Percentiles rank a stretch among this genome's conserved stretches.
Conservation (phyloP, 1,139 yeast genomes). For the Taphrina betulina region DNA sequence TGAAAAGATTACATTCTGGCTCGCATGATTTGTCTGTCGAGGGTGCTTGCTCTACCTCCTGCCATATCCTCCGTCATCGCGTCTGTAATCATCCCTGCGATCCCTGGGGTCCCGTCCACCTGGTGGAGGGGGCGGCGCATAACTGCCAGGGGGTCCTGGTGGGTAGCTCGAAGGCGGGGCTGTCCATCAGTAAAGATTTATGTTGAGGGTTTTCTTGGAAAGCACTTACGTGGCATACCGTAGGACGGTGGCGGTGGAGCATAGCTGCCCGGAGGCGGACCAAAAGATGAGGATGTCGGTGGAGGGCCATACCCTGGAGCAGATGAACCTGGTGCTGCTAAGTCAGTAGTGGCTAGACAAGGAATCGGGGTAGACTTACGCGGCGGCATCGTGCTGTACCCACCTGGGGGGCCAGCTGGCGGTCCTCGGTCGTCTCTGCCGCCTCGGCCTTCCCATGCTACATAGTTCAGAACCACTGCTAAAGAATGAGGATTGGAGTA, state of each 20-base stretch:
- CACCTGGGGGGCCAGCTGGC: slow-evolving; percentile 15
- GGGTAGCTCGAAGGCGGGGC: slow-evolving; percentile 26
- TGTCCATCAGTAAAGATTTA: no score
- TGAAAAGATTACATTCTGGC: neutral
- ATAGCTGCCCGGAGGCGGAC: slow-evolving; percentile 30
- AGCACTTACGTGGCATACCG: slow-evolving; percentile 32
- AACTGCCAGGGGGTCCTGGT: slow-evolving; percentile 13
- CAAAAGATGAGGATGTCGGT: slow-evolving; percentile 28
- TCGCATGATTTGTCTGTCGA: no score
- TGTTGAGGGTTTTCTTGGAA: no score
- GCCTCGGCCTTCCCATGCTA: slow-evolving; percentile 26
- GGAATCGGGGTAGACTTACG: no score
- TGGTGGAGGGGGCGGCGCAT: slow-evolving; percentile 19
- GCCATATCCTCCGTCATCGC: slow-evolving; percentile 19
- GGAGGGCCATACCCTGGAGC: slow-evolving; percentile 33
- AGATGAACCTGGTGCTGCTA: slow-evolving; percentile 25
- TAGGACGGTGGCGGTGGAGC: slow-evolving; percentile 36
- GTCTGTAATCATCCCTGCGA: slow-evolving; percentile 13
- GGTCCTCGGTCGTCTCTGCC: slow-evolving; percentile 16
- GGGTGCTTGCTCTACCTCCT: slow-evolving; percentile 1
- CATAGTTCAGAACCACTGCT: neutral
- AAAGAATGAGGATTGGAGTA: neutral
- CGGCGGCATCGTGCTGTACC: slow-evolving; percentile 28
- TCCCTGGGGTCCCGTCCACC: slow-evolving; percentile 17
- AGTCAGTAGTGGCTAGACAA: no score